phyloP scores from a whole-genome alignment of 768 basidiomycete species.

The Tylopilus sp. region DNA sequence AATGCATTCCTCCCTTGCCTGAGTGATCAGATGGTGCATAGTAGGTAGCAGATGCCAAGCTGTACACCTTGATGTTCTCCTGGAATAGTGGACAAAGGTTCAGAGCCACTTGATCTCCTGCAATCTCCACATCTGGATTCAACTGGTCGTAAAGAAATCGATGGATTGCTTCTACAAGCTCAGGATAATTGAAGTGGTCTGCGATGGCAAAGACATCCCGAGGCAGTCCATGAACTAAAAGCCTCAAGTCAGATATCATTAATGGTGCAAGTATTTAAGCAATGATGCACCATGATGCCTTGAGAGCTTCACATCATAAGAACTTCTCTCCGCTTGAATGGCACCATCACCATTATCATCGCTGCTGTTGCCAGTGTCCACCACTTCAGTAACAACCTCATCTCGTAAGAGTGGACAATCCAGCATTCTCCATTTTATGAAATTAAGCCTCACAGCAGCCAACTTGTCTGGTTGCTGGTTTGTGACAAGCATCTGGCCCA shows the following conservation, averaged over 20 bases:
- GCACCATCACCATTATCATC: too few relatives aligned
- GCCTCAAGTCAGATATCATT: background rate
- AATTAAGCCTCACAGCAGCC: background rate
- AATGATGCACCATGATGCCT: background rate
- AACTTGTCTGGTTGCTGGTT: too few relatives aligned
- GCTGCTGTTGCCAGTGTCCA: background rate
- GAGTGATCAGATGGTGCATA: too few relatives aligned
- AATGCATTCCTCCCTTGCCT: background rate
- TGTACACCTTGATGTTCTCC: background rate
- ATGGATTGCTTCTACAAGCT: background rate
- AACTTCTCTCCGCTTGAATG: too few relatives aligned
- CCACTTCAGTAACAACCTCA: background rate
- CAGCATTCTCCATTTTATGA: background rate
- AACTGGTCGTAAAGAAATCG: background rate
- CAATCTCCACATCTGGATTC: background rate
- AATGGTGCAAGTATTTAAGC: background rate
- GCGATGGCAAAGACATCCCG: background rate
- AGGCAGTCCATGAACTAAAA: background rate
- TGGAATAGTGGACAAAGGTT: background rate
- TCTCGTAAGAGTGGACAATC: background rate
- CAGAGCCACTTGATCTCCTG: background rate
- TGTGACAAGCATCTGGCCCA: background rate
- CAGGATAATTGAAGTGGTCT: background rate
- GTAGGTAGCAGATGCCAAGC: background rate
- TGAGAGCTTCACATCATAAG: background rate